A percentile compares a stretch with the other conserved stretches of the same genome.
Evolutionary conservation across 495 filamentous ascomycete species (phyloP).

Genomic region (Penicillium psychrofluorescens): DNA sequence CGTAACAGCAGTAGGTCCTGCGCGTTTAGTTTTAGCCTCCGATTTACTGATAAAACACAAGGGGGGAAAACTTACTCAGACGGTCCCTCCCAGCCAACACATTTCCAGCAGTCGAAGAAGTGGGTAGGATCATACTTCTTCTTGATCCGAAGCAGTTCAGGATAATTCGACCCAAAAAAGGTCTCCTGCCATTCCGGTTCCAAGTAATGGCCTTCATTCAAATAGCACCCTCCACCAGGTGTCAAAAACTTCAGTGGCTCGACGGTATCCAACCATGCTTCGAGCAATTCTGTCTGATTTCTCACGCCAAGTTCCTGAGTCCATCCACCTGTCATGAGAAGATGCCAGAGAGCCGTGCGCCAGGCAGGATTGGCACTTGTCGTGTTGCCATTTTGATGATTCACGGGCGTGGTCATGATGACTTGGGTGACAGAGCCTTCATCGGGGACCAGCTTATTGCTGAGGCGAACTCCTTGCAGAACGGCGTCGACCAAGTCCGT

Average conservation of each 20-base stretch:
- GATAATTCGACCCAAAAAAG: conserved; percentile 50
- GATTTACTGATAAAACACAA: too few relatives aligned
- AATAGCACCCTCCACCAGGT: conserved; percentile 11
- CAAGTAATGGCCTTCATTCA: conserved; percentile 31
- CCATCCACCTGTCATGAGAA: conserved; percentile 9
- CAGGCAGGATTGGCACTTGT: conserved; percentile 9
- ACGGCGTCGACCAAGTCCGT: conserved; percentile 8
- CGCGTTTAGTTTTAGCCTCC: too few relatives aligned
- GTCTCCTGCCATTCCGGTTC: conserved; percentile 51
- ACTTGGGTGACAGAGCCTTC: conserved; percentile 4
- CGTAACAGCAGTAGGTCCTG: too few relatives aligned
- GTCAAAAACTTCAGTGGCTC: conserved; percentile 12
- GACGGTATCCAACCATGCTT: neutral
- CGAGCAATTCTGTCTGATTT: neutral
- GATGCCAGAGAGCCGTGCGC: conserved; percentile 15
- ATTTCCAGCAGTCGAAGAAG: conserved; percentile 27
- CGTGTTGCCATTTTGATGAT: conserved; percentile 1
- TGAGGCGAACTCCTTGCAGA: conserved; percentile 1
- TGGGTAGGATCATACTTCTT: conserved; percentile 43
- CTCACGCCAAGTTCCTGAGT: neutral
- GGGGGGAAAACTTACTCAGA: conserved; percentile 3
- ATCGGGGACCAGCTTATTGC: conserved; percentile 1
- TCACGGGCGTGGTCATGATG: conserved; percentile 8
- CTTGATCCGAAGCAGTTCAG: conserved; percentile 37
- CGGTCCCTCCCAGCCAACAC: conserved; percentile 13